A percentile compares a stretch with the other conserved stretches of the same genome.
These are phyloP conservation scores for Auriculariales sp. DNA, from an alignment of 768 basidiomycete species.

Conservation along the genomic window DNA sequence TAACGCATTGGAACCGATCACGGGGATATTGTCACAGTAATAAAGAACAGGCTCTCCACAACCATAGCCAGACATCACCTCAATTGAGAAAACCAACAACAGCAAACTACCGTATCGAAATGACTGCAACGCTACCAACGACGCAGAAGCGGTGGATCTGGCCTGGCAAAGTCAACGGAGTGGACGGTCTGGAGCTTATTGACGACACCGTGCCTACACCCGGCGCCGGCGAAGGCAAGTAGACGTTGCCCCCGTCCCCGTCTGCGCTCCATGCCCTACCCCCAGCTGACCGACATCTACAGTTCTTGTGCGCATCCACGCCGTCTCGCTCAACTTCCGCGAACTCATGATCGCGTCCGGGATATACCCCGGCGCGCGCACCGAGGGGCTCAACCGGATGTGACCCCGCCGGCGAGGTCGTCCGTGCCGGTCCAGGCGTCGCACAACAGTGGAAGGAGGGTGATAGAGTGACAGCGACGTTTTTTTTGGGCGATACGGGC, in stretches of 20 bases:
- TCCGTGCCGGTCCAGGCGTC: not conserved
- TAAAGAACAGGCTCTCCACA: too few relatives aligned
- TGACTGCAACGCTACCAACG: too few relatives aligned
- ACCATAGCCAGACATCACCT: too few relatives aligned
- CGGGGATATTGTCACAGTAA: too few relatives aligned
- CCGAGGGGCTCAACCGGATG: not conserved
- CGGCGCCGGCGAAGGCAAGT: not conserved
- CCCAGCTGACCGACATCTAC: not conserved
- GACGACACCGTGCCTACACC: not conserved
- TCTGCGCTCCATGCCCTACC: not conserved
- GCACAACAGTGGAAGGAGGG: not conserved
- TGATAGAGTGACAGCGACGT: not conserved
- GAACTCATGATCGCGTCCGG: not conserved
- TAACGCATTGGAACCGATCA: too few relatives aligned
- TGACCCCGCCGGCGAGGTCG: not conserved
- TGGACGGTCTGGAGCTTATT: not conserved
- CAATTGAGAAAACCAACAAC: too few relatives aligned
- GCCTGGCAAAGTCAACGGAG: not conserved
- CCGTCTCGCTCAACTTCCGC: slow-evolving; percentile 1
- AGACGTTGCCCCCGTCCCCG: too few relatives aligned
- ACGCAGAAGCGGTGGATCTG: not conserved
- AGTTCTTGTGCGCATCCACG: not conserved
- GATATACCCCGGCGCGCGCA: not conserved
- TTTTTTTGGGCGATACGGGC: not conserved
- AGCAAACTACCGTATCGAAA: too few relatives aligned